These are phyloP conservation scores for Claviceps maximensis DNA, from an alignment of 2,329 filamentous ascomycete genomes.

Conservation along the genomic window DNA sequence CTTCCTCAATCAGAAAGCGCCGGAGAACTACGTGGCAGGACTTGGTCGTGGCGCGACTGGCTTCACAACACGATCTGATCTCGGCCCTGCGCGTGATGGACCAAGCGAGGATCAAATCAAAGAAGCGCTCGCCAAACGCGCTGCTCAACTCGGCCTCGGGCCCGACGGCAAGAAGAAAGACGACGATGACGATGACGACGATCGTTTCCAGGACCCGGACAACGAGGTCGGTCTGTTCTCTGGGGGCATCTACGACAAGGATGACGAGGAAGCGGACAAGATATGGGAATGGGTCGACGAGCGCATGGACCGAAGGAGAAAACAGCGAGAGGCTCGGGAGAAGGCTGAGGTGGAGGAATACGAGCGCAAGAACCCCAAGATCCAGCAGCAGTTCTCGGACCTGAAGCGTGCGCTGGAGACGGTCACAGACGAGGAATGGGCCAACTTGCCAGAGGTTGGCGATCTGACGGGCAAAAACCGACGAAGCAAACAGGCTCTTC, in stretches of 20 bases:
- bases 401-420: constrained; percentile 79
- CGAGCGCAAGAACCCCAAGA: constrained; percentile 95
- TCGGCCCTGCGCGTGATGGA: constrained; percentile 87
- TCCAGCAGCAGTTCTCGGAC: constrained; percentile 94
- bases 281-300: constrained; percentile 95
- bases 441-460: constrained; percentile 85
- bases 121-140: constrained; percentile 87
- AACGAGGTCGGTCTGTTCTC: constrained; percentile 95
- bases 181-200: constrained; percentile 62
- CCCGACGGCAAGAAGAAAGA: constrained; percentile 59
- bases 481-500: constrained; percentile 67
- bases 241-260: constrained; percentile 88
- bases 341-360: constrained; percentile 84
- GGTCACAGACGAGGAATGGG: constrained; percentile 93
- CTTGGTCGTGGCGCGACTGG: constrained; percentile 95
- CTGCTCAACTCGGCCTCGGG: constrained; percentile 63
- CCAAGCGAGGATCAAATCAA: constrained; percentile 98
- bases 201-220: constrained; percentile 87
- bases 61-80: constrained; percentile 92
- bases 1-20: constrained; percentile 76
- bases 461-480: constrained; percentile 92
- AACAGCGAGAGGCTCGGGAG: constrained; percentile 90
- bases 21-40: constrained; percentile 87
- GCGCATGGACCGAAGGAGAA: constrained; percentile 85
- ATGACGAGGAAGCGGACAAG: constrained; percentile 92